Base-by-base conservation (phyloP, 192 early-diverging fungal genomes). In the Spizellomyces punctatus region DNA sequence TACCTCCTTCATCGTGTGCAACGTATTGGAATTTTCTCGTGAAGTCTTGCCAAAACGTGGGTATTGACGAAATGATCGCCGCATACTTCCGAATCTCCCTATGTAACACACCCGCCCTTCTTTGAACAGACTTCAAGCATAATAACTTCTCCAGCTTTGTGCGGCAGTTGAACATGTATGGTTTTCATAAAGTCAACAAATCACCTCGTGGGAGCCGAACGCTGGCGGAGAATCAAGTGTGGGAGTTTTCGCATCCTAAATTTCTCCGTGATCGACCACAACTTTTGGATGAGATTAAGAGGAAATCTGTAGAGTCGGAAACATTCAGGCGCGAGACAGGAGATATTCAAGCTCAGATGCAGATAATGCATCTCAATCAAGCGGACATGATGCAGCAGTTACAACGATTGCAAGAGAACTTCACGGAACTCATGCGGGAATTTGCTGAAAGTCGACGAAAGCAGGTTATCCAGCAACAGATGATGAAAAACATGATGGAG, bases 231-330 rank as follows among this genome's bases (percentile, higher is more conserved):
- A 85, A 87, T n/a, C 84, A 98, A 75, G 81, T 87, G 58, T 95
- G 91, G 91, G 95, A 98, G 80, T 99, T 99, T 78, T 89, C 85
- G 57, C 94, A 98, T 73, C 83, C 85, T 0, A 88, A 96, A 64
- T 98, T 98, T 73, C 89, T 91, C 74, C 87, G 92, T 47, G 90
- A 89, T 60, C 89, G 91, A 69, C 94, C 94, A 0, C 94, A 98
- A 67, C 83, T 96, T 44, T 83, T 98, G 55, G 91, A 96, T 71
- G 93, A 95, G 67, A 96, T 96, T 76, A 94, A 94, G 73, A 86
- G 94, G 65, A 96, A 96, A 75, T 86, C 94, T 5, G 92, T 94
- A 86, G 94, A 95, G 61, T 86, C 92, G 14, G 94, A 93, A 60
- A 78, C 86, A 22, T 74, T 86, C 72, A 76, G 92, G 44, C 79